These are phyloP conservation scores for Termitomyces sp. DNA, from an alignment of 768 basidiomycete genomes.

Conservation along the genomic window DNA sequence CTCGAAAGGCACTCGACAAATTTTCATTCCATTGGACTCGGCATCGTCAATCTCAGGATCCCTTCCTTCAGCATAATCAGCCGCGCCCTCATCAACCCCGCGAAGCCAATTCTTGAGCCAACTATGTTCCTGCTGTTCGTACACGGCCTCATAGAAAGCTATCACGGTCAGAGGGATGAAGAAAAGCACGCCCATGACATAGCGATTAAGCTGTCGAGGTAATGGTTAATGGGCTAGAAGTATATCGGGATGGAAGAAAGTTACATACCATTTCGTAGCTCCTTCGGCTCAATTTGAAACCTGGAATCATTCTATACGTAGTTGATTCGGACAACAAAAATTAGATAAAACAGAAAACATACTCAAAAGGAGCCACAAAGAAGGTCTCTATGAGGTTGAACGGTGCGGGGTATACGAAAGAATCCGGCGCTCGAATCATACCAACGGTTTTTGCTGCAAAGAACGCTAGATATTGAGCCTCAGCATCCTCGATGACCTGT, in stretches of 20 bases:
- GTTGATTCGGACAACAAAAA: conserved; percentile 3
- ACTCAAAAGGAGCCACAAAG: conserved; percentile 86
- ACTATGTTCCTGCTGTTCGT: conserved; percentile 37
- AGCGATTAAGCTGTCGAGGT: conserved; percentile 56
- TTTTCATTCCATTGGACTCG: conserved; percentile 48
- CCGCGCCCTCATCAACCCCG: conserved; percentile 51
- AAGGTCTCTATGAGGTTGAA: conserved; percentile 85
- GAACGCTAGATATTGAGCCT: conserved; percentile 87
- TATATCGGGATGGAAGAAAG: neutral
- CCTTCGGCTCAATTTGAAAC: conserved; percentile 37
- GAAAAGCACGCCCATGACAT: conserved; percentile 77
- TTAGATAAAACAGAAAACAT: conserved; percentile 22
- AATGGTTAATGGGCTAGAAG: neutral
- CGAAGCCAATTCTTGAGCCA: conserved; percentile 71
- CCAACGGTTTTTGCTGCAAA: conserved; percentile 83
- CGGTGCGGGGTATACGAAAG: conserved; percentile 86
- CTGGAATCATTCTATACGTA: conserved; percentile 32
- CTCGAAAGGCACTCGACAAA: conserved; percentile 64
- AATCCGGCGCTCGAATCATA: conserved; percentile 84
- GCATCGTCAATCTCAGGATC: conserved; percentile 61
- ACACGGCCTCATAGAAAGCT: conserved; percentile 67
- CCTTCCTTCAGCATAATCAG: conserved; percentile 44
- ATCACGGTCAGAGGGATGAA: conserved; percentile 71
- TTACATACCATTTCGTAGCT: conserved; percentile 51
- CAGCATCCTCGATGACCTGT: conserved; percentile 77